Evolutionary conservation across 2,329 filamentous ascomycete species (phyloP), one percentile per base, ranked within the genome.

Genomic region (Beauveria varroae): DNA sequence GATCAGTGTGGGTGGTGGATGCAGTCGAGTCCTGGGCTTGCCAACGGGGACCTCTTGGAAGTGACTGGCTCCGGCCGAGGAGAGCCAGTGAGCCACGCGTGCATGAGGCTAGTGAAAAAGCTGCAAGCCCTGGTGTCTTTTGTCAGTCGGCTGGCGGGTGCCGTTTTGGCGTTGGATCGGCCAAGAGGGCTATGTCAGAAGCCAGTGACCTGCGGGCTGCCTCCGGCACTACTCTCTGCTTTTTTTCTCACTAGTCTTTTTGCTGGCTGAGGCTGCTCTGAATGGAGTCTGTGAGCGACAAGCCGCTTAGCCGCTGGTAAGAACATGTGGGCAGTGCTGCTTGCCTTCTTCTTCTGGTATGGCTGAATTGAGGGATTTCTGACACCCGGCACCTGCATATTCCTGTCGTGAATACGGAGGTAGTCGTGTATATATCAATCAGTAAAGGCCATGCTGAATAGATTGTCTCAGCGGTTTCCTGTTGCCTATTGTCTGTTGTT

Each of bases 91-190:
- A 34, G 30, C 30, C 30, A 34, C 12, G 30, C 30, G 30, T 34
- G 30, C 30, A 34, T 34, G 30, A 34, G 40, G 50, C 41, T 47
- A 53, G 50, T 40, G 49, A 8, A 57, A 40, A 52, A 30, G 46
- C 43, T 16, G 14, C 14, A 56, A 41, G 26, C 26, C 37, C 40
- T 26, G 40, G 52, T 18, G 5, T 16, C 16, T 12, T 46, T 44
- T 56, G 40, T 37, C 30, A 12, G 57, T 52, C 56, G 56, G 46
- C 47, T 53, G 28, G 57, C 28, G n/a, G 40, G 47, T 60, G 57
- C 57, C 57, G 49, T 46, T 47, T 53, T 59, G 49, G 49, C 57
- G 49, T 40, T 60, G 57, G 57, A 60, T 60, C 57, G 49, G 28
- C 57, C 40, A 53, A 20, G 57, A 20, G 49, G 57, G 57, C 57